Evolutionary conservation across 2,329 filamentous ascomycete genomes (phyloP).

Genomic region (Fusarium chlamydosporum): DNA sequence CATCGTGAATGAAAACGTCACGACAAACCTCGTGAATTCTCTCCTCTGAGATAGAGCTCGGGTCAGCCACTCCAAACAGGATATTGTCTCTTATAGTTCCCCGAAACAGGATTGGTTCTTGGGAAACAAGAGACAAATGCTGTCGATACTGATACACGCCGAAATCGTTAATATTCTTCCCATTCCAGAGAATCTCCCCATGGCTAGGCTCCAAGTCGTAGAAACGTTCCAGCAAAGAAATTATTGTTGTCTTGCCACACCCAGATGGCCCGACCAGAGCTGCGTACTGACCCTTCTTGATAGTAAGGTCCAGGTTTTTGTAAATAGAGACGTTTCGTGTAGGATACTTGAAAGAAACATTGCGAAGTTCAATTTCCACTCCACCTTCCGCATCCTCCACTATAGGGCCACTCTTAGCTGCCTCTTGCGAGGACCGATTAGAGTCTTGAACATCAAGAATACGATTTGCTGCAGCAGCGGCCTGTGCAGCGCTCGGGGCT

Average conservation of each 20-base stretch:
- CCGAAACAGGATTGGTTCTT: constrained; percentile 80
- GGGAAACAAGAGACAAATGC: constrained; percentile 77
- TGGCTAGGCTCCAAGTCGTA: constrained; percentile 70
- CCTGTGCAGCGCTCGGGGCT: constrained; percentile 73
- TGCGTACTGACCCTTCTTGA: constrained; percentile 77
- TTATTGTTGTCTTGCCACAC: constrained; percentile 79
- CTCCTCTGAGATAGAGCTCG: constrained; percentile 63
- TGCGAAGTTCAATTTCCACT: constrained; percentile 68
- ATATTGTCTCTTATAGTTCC: constrained; percentile 74
- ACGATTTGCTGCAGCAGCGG: constrained; percentile 70
- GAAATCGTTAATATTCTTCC: constrained; percentile 68
- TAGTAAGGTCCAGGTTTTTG: constrained; percentile 71
- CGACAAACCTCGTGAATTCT: constrained; percentile 66
- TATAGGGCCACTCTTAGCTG: constrained; percentile 52
- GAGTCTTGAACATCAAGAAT: constrained; percentile 59
- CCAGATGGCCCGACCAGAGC: constrained; percentile 79
- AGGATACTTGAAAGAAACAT: constrained; percentile 73
- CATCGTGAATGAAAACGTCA: constrained; percentile 78
- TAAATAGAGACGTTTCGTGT: constrained; percentile 70
- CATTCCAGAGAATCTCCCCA: constrained; percentile 76
- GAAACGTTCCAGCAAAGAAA: constrained; percentile 75
- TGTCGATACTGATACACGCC: constrained; percentile 74
- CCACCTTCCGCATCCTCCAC: constrained; percentile 62
- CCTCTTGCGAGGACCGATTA: background rate
- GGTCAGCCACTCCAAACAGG: constrained; percentile 71